Percentiles rank a stretch among this genome's conserved stretches.
Conservation (phyloP, 2,329 filamentous ascomycete genomes). For the Monosporascus cannonballus region DNA sequence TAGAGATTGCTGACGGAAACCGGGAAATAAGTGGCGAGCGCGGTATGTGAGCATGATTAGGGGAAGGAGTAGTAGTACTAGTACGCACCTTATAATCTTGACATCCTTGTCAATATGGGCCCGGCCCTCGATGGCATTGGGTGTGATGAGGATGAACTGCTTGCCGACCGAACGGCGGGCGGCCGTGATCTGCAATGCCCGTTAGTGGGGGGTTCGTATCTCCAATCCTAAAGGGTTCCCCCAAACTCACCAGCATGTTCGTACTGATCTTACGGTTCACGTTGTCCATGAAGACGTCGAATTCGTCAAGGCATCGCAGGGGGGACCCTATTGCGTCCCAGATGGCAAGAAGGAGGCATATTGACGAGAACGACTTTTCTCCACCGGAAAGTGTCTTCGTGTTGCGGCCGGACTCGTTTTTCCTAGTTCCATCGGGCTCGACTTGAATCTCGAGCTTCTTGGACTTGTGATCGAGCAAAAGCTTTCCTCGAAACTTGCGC, state of each 20-base stretch:
- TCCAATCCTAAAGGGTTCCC: too few relatives aligned
- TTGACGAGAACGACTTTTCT: conserved; percentile 96
- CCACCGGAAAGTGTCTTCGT: conserved; percentile 92
- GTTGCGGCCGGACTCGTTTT: conserved; percentile 64
- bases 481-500: conserved; percentile 76
- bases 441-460: conserved; percentile 73
- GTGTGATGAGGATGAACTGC: conserved; percentile 95
- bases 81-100: conserved; percentile 63
- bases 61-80: background rate
- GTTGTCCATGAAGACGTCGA: conserved; percentile 99
- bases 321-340: conserved; percentile 99
- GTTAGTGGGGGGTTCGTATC: conserved; percentile 11
- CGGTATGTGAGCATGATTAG: background rate
- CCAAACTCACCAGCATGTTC: conserved; percentile 71
- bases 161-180: conserved; percentile 81
- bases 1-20: background rate
- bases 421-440: conserved; percentile 63
- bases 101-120: conserved; percentile 61
- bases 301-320: conserved; percentile 91
- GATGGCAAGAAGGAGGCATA: conserved; percentile 84
- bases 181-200: conserved; percentile 59
- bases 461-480: conserved; percentile 71
- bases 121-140: conserved; percentile 68
- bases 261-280: conserved; percentile 92
- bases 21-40: conserved; percentile 2